phyloP scores from a whole-genome alignment of 2,329 filamentous ascomycete genomes.

The Penicillium sp. region DNA sequence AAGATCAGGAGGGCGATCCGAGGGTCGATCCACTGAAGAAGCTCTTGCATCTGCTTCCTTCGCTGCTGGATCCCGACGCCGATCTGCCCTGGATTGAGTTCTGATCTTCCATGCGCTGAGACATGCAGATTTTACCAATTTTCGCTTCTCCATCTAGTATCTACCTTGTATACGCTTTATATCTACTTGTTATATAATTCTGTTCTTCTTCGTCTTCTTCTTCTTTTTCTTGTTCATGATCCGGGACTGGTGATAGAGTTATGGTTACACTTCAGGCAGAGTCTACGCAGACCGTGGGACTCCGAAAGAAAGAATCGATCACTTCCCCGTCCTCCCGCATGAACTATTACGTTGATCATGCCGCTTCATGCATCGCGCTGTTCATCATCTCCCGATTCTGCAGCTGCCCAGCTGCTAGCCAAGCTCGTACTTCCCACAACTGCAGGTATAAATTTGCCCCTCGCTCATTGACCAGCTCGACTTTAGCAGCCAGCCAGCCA shows the following conservation, averaged over 20 bases:
- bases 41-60: slow-evolving; percentile 10
- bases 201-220: neutral
- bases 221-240: neutral
- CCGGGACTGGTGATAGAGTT: neutral
- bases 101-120: neutral
- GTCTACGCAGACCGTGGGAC: neutral
- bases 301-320: neutral
- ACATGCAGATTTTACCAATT: neutral
- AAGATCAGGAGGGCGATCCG: slow-evolving; percentile 1
- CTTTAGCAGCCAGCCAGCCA: neutral
- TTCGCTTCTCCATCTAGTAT: neutral
- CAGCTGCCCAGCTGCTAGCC: slow-evolving; percentile 2
- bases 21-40: neutral
- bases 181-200: no score
- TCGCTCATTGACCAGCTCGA: neutral
- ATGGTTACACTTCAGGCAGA: neutral
- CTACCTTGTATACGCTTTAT: neutral
- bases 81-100: neutral
- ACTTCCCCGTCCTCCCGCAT: slow-evolving; percentile 8
- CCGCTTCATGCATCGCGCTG: neutral
- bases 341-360: slow-evolving; percentile 15
- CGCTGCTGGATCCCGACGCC: neutral
- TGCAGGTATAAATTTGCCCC: neutral
- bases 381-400: slow-evolving; percentile 12
- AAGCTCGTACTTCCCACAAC: neutral